A percentile compares a stretch with the other conserved stretches of the same genome.
Conservation (phyloP, 768 basidiomycete species). For the Termitomyces sp. region DNA sequence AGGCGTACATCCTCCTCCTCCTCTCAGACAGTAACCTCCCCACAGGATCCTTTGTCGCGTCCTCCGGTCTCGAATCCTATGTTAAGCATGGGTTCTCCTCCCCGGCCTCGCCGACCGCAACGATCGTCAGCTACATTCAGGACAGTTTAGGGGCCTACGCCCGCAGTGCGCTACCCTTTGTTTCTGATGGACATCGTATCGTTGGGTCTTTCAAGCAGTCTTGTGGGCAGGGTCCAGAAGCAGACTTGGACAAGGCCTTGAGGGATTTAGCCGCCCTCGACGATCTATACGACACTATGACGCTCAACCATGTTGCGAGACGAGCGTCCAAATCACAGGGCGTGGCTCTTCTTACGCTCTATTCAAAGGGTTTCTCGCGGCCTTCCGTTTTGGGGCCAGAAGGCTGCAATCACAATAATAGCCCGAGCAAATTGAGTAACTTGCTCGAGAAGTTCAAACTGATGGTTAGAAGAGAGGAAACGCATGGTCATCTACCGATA, state of each 20-base stretch:
- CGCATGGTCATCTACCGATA: constrained; percentile 79
- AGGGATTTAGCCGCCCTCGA: constrained; percentile 56
- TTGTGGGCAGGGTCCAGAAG: constrained; percentile 7
- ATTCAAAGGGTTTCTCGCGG: constrained; percentile 71
- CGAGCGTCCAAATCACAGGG: constrained; percentile 92
- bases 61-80: constrained; percentile 89
- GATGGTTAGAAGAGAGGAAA: constrained; percentile 56
- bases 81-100: constrained; percentile 76
- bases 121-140: constrained; percentile 58
- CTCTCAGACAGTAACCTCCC: constrained; percentile 93
- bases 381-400: constrained; percentile 33
- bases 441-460: constrained; percentile 72
- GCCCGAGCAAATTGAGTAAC: constrained; percentile 22
- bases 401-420: constrained; percentile 22
- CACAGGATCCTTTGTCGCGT: constrained; percentile 95
- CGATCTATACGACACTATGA: constrained; percentile 76
- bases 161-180: constrained; percentile 71
- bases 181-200: constrained; percentile 62
- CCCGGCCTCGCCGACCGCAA: constrained; percentile 14
- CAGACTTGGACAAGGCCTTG: constrained; percentile 27
- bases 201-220: constrained; percentile 22
- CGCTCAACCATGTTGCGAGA: constrained; percentile 84
- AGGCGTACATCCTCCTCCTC: constrained; percentile 71
- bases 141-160: constrained; percentile 80
- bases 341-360: constrained; percentile 86